These are phyloP conservation scores for Symmetrospora coprosmae DNA, from an alignment of 768 basidiomycete species.

Conservation along the genomic window DNA sequence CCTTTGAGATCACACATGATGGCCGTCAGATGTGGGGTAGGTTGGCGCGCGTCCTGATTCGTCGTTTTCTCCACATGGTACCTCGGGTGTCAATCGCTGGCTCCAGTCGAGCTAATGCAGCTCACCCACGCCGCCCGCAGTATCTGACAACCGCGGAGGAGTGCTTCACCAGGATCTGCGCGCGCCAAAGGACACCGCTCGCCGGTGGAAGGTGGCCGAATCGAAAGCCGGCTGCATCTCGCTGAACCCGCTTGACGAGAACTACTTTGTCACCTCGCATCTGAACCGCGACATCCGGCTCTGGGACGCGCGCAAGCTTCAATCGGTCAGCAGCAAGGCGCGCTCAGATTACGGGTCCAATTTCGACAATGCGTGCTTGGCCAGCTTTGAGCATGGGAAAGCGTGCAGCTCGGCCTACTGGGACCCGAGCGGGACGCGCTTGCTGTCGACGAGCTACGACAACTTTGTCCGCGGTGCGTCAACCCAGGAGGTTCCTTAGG, in stretches of 20 bases:
- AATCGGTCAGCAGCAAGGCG: neutral
- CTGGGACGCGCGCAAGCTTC: constrained; percentile 27
- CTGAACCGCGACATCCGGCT: constrained; percentile 29
- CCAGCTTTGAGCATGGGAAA: constrained; percentile 29
- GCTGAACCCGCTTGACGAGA: constrained; percentile 26
- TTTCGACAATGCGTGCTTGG: constrained; percentile 26
- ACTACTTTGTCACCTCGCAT: constrained; percentile 28
- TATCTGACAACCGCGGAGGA: constrained; percentile 24
- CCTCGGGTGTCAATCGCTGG: neutral
- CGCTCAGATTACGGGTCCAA: constrained; percentile 11
- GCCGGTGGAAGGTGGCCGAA: constrained; percentile 29
- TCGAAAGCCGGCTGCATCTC: constrained; percentile 29
- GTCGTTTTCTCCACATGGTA: neutral
- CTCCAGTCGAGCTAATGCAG: neutral
- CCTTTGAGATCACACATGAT: constrained; percentile 38
- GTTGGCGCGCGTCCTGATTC: constrained; percentile 31
- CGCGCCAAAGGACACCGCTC: constrained; percentile 15
- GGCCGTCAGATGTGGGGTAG: constrained; percentile 35
- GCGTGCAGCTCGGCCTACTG: constrained; percentile 38
- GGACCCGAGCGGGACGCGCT: constrained; percentile 38
- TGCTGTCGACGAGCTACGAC: constrained; percentile 40
- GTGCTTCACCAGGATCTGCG: constrained; percentile 28
- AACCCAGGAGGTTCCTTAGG: too few relatives aligned
- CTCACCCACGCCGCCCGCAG: constrained; percentile 23
- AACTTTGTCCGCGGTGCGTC: constrained; percentile 37